A percentile compares a stretch with the other conserved stretches of the same genome.
phyloP scores from a whole-genome alignment of 257 asterid genomes.

The Ajuga chamaepitys region DNA sequence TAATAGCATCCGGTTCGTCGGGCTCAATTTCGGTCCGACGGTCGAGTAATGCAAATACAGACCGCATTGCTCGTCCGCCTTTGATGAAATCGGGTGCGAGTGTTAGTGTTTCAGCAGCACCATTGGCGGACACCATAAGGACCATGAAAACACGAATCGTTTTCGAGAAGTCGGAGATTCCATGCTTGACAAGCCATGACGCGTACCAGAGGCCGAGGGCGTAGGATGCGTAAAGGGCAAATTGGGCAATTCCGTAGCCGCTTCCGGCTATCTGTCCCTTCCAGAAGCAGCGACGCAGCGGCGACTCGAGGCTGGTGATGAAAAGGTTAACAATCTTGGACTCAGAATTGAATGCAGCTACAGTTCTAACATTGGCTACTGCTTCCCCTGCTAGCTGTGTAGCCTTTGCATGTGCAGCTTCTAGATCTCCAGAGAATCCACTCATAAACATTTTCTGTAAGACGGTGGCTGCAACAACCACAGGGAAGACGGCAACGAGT shows the following conservation, averaged over 20 bases:
- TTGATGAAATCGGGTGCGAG: constrained; percentile 85
- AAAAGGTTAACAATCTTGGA: constrained; percentile 58
- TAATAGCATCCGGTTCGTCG: constrained; percentile 43
- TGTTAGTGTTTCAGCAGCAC: constrained; percentile 87
- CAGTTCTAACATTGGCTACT: constrained; percentile 70
- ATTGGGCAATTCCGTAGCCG: constrained; percentile 82
- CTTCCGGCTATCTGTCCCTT: constrained; percentile 89
- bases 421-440: constrained; percentile 88
- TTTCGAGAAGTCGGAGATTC: constrained; percentile 82
- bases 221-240: constrained; percentile 73
- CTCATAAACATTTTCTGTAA: constrained; percentile 91
- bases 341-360: constrained; percentile 85
- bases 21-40: constrained; percentile 78
- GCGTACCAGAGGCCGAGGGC: constrained; percentile 95
- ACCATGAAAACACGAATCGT: constrained; percentile 93
- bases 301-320: constrained; percentile 47
- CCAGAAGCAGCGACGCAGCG: constrained; percentile 82
- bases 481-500: constrained; percentile 81
- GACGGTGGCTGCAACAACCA: constrained; percentile 87
- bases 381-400: constrained; percentile 94
- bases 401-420: constrained; percentile 82
- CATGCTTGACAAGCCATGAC: constrained; percentile 85
- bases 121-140: constrained; percentile 90
- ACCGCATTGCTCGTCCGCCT: constrained; percentile 88
- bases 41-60: constrained; percentile 79